These are phyloP conservation scores for Thermochaetoides dissita DNA, from an alignment of 2,329 filamentous ascomycete genomes.

Conservation along the genomic window DNA sequence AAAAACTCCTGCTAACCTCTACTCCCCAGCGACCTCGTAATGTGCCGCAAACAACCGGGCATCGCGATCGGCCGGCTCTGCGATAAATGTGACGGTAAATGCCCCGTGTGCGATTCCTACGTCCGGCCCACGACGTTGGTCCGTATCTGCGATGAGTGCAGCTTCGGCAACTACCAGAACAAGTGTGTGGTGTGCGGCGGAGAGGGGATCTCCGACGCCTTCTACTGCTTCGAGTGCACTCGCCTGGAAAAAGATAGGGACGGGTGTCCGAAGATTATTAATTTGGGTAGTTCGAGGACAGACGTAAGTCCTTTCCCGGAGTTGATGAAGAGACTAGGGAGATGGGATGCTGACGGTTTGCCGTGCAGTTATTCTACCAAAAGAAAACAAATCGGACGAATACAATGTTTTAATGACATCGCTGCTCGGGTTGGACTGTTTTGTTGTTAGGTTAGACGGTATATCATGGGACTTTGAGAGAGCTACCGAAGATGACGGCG, in stretches of 20 bases:
- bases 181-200: constrained; percentile 98
- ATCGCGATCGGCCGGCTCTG: constrained; percentile 97
- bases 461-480: neutral
- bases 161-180: constrained; percentile 99
- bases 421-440: constrained; percentile 29
- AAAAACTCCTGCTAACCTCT: constrained; percentile 16
- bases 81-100: constrained; percentile 99
- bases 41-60: constrained; percentile 97
- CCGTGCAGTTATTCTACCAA: constrained; percentile 44
- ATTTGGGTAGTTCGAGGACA: constrained; percentile 86
- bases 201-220: constrained; percentile 94
- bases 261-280: constrained; percentile 98
- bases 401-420: constrained; percentile 34
- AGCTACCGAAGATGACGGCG: constrained; percentile 1
- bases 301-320: constrained; percentile 47
- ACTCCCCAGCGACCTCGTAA: constrained; percentile 71
- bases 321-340: neutral
- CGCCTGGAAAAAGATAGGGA: constrained; percentile 92
- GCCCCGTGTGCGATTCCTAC: constrained; percentile 97
- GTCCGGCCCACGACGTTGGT: constrained; percentile 94
- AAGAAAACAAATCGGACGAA: constrained; percentile 47
- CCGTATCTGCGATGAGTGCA: constrained; percentile 98
- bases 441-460: neutral
- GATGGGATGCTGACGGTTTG: constrained; percentile 16
- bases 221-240: constrained; percentile 99